These are phyloP conservation scores for Rhizopogon roseolus DNA, from an alignment of 768 basidiomycete species.

Conservation along the genomic window DNA sequence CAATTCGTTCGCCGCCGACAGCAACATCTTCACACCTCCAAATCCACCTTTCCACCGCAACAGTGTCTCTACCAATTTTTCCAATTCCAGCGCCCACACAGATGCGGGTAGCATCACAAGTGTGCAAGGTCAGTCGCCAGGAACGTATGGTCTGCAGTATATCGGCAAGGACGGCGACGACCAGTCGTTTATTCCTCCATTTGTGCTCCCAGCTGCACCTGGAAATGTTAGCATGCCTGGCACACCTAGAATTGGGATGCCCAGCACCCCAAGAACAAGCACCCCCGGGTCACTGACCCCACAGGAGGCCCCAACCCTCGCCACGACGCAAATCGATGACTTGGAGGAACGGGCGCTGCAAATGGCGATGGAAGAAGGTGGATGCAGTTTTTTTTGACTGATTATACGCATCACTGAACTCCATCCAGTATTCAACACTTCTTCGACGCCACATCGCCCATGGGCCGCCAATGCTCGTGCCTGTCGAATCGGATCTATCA, in stretches of 20 bases:
- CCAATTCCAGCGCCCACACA: constrained; percentile 15
- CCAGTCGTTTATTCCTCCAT: constrained; percentile 26
- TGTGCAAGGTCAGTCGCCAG: constrained; percentile 22
- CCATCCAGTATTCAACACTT: constrained; percentile 46
- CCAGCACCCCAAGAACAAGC: constrained; percentile 5
- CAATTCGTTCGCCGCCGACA: constrained; percentile 12
- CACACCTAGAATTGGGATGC: constrained; percentile 18
- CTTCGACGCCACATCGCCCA: constrained; percentile 54
- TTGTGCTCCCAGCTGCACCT: constrained; percentile 5
- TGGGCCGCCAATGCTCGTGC: constrained; percentile 75
- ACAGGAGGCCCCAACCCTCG: constrained; percentile 6
- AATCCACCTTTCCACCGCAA: constrained; percentile 3
- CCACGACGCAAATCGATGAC: constrained; percentile 25
- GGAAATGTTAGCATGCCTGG: constrained; percentile 16
- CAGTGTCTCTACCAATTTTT: constrained; percentile 19
- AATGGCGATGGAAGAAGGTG: constrained; percentile 48
- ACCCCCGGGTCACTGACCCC: background rate
- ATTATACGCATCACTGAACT: constrained; percentile 20
- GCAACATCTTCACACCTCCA: background rate
- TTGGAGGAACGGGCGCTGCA: constrained; percentile 46
- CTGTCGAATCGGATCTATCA: constrained; percentile 70
- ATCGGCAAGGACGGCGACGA: constrained; percentile 65
- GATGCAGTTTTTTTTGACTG: constrained; percentile 10
- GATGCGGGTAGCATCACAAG: constrained; percentile 5
- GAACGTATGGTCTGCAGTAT: constrained; percentile 60